Conservation (phyloP, 257 asterid species). For the Nicotiana obtusifolia region DNA sequence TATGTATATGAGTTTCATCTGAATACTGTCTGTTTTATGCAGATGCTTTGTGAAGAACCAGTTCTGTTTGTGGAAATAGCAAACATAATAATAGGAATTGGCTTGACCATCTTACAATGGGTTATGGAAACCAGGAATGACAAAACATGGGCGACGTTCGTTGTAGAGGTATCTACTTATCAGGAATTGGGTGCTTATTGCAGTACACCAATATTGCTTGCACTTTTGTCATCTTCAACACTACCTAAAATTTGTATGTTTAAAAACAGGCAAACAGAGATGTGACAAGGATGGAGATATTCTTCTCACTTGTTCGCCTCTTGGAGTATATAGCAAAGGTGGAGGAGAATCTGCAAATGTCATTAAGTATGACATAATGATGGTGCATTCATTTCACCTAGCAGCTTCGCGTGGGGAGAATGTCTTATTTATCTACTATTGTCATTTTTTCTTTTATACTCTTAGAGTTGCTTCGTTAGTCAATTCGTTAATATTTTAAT, state of each 20-base stretch:
- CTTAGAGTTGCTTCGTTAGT: too few relatives aligned
- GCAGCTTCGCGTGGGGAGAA: constrained; percentile 9
- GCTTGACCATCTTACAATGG: constrained; percentile 82
- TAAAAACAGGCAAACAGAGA: constrained; percentile 75
- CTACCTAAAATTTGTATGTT: not conserved
- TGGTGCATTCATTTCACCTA: constrained; percentile 34
- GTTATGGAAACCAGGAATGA: constrained; percentile 73
- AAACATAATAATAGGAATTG: constrained; percentile 78
- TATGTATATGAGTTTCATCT: too few relatives aligned
- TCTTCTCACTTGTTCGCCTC: constrained; percentile 66
- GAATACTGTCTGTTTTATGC: constrained; percentile 8
- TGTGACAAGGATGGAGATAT: constrained; percentile 77
- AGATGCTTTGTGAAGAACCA: constrained; percentile 87
- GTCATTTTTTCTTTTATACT: too few relatives aligned
- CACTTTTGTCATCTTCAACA: not conserved
- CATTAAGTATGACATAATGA: constrained; percentile 15
- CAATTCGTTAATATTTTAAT: too few relatives aligned
- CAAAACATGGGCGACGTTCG: constrained; percentile 82
- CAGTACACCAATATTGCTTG: not conserved
- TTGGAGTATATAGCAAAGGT: constrained; percentile 55
- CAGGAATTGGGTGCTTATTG: not conserved
- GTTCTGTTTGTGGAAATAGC: constrained; percentile 85
- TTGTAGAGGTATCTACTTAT: constrained; percentile 60
- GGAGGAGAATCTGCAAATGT: constrained; percentile 20
- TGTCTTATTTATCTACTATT: too few relatives aligned